Conservation (phyloP, 345 rosid species). For the Adansonia digitata region DNA sequence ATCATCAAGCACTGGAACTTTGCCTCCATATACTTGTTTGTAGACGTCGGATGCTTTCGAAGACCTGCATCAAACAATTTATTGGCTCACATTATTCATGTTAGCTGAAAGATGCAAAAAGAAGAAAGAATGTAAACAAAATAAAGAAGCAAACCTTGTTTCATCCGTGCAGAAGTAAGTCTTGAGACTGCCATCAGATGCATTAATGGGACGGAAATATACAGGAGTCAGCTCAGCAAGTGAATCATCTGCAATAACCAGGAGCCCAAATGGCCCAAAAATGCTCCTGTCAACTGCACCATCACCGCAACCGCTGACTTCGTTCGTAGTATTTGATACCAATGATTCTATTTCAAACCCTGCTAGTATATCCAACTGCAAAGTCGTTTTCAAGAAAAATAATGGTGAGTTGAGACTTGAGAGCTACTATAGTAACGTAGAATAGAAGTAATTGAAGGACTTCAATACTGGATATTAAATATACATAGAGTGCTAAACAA, state of each 20-base stretch:
- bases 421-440: background rate
- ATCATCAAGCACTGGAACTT: conserved; percentile 56
- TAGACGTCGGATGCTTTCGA: conserved; percentile 57
- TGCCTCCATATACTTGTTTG: conserved; percentile 55
- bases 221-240: conserved; percentile 77
- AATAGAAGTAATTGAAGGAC: background rate
- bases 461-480: too few species aligned
- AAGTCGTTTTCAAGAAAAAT: background rate
- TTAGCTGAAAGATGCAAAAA: background rate
- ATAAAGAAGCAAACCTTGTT: conserved; percentile 43
- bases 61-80: conserved; percentile 48
- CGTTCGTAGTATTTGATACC: conserved; percentile 24
- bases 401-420: background rate
- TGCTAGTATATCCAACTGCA: conserved; percentile 56
- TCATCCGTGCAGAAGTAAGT: conserved; percentile 73
- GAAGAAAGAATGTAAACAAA: background rate
- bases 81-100: background rate
- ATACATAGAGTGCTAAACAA: background rate
- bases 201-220: conserved; percentile 52
- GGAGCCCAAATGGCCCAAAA: conserved; percentile 74
- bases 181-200: conserved; percentile 29
- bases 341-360: conserved; percentile 44
- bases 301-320: conserved; percentile 33
- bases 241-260: conserved; percentile 59
- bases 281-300: conserved; percentile 48